These are phyloP conservation scores for Rutstroemia sydowiana DNA, from an alignment of 2,329 filamentous ascomycete genomes.

Conservation along the genomic window DNA sequence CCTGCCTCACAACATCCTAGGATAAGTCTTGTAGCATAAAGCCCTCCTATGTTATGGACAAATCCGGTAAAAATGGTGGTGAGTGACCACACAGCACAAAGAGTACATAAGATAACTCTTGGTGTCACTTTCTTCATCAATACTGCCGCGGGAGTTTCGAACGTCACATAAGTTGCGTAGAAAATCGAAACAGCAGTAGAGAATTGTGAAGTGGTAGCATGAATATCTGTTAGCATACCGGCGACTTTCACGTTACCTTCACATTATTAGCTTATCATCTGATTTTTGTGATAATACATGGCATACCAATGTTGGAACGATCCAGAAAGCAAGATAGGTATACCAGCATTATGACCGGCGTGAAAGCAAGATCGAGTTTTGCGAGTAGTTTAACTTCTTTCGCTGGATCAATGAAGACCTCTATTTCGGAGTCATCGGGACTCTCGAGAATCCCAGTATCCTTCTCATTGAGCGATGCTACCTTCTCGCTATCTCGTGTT, in stretches of 20 bases:
- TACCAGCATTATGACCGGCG: slow-evolving; percentile 47
- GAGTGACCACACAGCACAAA: slow-evolving; percentile 36
- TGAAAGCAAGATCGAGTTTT: slow-evolving; percentile 41
- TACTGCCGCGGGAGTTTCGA: slow-evolving; percentile 41
- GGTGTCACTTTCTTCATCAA: slow-evolving; percentile 41
- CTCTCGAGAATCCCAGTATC: neutral
- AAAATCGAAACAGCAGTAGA: slow-evolving; percentile 38
- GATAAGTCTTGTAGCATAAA: slow-evolving; percentile 40
- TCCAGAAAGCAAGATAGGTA: slow-evolving; percentile 50
- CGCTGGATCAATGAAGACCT: slow-evolving; percentile 33
- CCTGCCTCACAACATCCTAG: slow-evolving; percentile 43
- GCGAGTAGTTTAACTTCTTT: slow-evolving; percentile 39
- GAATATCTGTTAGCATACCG: slow-evolving; percentile 17
- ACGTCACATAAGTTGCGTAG: slow-evolving; percentile 43
- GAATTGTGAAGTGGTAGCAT: slow-evolving; percentile 13
- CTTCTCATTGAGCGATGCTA: neutral
- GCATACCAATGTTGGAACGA: slow-evolving; percentile 39
- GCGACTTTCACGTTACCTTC: slow-evolving; percentile 33
- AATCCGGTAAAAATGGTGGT: slow-evolving; percentile 41
- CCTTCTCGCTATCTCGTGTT: slow-evolving; percentile 4
- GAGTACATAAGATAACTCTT: slow-evolving; percentile 32
- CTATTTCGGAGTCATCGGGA: neutral
- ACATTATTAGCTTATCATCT: slow-evolving; percentile 24
- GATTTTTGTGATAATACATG: neutral
- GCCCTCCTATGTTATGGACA: slow-evolving; percentile 34